A percentile compares a stretch with the other conserved stretches of the same genome.
These are phyloP conservation scores for Hippophae gyantsensis DNA, from an alignment of 306 rosid genomes.

Conservation along the genomic window DNA sequence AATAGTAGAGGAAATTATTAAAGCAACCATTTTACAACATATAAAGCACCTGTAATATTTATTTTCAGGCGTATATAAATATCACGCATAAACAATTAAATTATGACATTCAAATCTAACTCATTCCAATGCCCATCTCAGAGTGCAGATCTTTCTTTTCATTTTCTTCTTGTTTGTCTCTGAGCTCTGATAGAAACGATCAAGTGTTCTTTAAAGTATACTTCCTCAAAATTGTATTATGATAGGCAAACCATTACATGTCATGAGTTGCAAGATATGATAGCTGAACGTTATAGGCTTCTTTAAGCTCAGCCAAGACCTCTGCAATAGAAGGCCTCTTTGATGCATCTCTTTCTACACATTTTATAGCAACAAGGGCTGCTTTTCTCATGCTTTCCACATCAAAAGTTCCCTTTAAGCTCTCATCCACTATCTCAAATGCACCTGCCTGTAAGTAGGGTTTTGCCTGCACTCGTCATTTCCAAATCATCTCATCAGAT, in stretches of 20 bases:
- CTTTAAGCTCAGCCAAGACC: conserved; percentile 63
- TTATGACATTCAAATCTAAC: too few species aligned
- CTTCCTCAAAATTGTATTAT: background rate
- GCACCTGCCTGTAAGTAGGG: conserved; percentile 93
- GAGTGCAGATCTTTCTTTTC: too few species aligned
- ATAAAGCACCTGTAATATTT: too few species aligned
- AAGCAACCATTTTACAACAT: too few species aligned
- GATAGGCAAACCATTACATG: conserved; percentile 18
- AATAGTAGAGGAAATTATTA: too few species aligned
- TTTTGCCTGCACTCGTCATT: conserved; percentile 54
- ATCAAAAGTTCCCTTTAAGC: conserved; percentile 49
- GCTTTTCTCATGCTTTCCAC: conserved; percentile 66
- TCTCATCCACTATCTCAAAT: conserved; percentile 71
- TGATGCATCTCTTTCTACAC: conserved; percentile 81
- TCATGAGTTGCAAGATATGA: conserved; percentile 44
- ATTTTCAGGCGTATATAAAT: too few species aligned
- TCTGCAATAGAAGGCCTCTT: conserved; percentile 71
- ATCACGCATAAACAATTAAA: too few species aligned
- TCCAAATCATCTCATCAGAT: background rate
- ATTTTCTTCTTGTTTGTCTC: too few species aligned
- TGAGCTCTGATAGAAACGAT: too few species aligned
- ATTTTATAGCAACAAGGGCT: conserved; percentile 54
- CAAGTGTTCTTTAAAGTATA: background rate
- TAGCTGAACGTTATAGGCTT: conserved; percentile 65
- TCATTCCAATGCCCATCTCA: too few species aligned